Conservation (phyloP, 495 filamentous ascomycete genomes). For the Penicillium robsamsonii region DNA sequence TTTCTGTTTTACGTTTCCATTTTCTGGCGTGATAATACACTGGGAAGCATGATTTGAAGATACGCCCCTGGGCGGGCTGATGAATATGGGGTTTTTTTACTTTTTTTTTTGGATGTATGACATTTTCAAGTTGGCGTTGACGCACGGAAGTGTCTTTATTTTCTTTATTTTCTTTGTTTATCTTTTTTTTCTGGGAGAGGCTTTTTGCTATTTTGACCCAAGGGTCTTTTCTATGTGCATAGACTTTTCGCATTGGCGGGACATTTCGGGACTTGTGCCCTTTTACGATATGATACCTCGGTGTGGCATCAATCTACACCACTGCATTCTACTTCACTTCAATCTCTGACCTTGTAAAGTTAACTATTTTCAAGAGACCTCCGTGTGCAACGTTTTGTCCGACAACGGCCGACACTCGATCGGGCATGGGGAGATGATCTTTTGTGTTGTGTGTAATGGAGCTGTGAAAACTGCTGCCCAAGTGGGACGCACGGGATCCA, state of each 20-base stretch:
- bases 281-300: slow-evolving; percentile 32
- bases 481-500: slow-evolving; percentile 16
- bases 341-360: neutral
- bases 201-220: slow-evolving; percentile 17
- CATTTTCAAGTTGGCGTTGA: slow-evolving; percentile 12
- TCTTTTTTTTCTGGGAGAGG: slow-evolving; percentile 12
- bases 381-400: neutral
- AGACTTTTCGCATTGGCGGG: slow-evolving; percentile 29
- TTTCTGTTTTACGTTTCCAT: slow-evolving; percentile 11
- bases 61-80: slow-evolving; percentile 15
- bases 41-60: slow-evolving; percentile 22
- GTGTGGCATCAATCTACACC: slow-evolving; percentile 10
- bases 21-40: slow-evolving; percentile 19
- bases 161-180: slow-evolving; percentile 8
- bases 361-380: neutral
- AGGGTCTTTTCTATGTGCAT: slow-evolving; percentile 25
- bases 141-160: neutral
- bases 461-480: slow-evolving; percentile 16
- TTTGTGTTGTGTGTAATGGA: slow-evolving; percentile 14
- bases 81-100: slow-evolving; percentile 6
- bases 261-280: slow-evolving; percentile 10
- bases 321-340: neutral
- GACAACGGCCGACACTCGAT: slow-evolving; percentile 10
- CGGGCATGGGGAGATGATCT: slow-evolving; percentile 6
- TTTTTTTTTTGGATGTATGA: slow-evolving; percentile 18